phyloP scores from a whole-genome alignment of 257 asterid genomes.

The Solanum ossicruentum region DNA sequence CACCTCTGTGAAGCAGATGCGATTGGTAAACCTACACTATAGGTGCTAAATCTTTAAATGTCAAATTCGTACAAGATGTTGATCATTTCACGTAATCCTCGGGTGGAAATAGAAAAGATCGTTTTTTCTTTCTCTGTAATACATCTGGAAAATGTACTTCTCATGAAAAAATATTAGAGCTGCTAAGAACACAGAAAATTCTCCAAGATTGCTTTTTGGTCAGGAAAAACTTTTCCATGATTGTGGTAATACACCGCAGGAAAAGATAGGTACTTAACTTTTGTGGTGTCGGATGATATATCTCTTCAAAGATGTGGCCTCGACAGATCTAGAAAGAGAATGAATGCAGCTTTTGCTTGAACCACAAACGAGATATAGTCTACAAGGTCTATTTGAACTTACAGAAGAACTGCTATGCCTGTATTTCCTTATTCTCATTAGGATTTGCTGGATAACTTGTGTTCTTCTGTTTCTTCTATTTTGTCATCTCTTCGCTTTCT shows the following conservation, averaged over 20 bases:
- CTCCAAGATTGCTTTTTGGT: background rate
- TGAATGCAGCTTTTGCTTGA: background rate
- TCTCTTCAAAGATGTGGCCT: background rate
- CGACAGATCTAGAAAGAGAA: background rate
- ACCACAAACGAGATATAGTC: no score
- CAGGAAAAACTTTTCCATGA: background rate
- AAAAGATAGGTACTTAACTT: background rate
- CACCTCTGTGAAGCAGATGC: slow-evolving; percentile 98
- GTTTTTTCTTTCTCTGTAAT: background rate
- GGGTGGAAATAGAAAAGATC: background rate
- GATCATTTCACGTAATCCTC: background rate
- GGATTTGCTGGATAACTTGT: background rate
- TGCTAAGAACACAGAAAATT: background rate
- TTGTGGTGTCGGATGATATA: background rate
- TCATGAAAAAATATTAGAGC: background rate
- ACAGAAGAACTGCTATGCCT: no score
- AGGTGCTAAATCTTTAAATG: background rate
- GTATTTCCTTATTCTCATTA: background rate
- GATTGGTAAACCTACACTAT: slow-evolving; percentile 41
- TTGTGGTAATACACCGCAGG: background rate
- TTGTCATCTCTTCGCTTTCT: background rate
- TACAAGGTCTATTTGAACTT: no score
- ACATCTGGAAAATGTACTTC: background rate
- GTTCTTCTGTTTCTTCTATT: background rate
- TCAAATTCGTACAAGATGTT: background rate